Evolutionary conservation across 208 protist genomes (phyloP).

Genomic region (Leishmania martiniquensis): DNA sequence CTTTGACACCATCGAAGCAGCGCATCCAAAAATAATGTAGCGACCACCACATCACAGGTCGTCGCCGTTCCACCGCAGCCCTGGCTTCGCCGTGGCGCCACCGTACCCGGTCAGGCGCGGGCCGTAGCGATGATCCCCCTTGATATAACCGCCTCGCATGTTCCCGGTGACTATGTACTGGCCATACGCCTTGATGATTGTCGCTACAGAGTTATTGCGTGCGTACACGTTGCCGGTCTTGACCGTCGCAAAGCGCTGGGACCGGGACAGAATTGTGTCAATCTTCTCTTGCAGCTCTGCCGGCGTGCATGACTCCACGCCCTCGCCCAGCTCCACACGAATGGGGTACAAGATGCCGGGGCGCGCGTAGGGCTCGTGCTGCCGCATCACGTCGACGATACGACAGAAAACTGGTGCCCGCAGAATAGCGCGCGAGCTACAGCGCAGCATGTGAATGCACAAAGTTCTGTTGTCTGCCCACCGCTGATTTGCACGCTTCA

Average conservation of each 20-base stretch:
- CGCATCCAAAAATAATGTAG: background rate
- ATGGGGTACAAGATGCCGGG: slow-evolving; percentile 81
- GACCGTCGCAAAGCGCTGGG: slow-evolving; percentile 72
- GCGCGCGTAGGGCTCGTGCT: slow-evolving; percentile 65
- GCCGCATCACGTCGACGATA: slow-evolving; percentile 76
- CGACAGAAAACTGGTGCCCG: slow-evolving; percentile 79
- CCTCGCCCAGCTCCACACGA: slow-evolving; percentile 75
- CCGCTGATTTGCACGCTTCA: background rate
- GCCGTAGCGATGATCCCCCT: slow-evolving; percentile 84
- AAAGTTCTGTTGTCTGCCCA: slow-evolving; percentile 3
- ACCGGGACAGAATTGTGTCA: slow-evolving; percentile 66
- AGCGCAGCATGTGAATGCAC: slow-evolving; percentile 14
- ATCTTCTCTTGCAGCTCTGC: slow-evolving; percentile 69
- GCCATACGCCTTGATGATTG: slow-evolving; percentile 62
- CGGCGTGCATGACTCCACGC: slow-evolving; percentile 62
- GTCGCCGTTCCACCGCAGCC: slow-evolving; percentile 85
- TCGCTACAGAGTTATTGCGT: slow-evolving; percentile 61
- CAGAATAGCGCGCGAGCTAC: slow-evolving; percentile 8
- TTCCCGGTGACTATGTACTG: slow-evolving; percentile 86
- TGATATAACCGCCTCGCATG: slow-evolving; percentile 88
- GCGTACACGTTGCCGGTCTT: slow-evolving; percentile 77
- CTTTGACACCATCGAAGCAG: background rate
- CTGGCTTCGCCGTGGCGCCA: slow-evolving; percentile 85
- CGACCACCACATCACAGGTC: slow-evolving; percentile 45
- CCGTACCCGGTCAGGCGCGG: slow-evolving; percentile 81